Evolutionary conservation across 148 eudicot genomes (phyloP).

Genomic region (Rhododendron henanense): DNA sequence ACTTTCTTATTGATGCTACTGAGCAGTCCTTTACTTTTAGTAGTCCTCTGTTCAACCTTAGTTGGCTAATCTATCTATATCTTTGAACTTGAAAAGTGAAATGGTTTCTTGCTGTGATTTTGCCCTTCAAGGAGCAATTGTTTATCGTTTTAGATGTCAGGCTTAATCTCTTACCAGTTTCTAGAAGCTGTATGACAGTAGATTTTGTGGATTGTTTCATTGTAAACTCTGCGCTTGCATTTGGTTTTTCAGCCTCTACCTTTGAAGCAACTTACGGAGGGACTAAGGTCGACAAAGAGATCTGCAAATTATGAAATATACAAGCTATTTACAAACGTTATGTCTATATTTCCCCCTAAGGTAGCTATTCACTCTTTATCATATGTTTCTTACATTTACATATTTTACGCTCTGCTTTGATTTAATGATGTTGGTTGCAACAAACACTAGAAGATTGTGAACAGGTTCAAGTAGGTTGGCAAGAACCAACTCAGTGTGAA

Average conservation of each 20-base stretch:
- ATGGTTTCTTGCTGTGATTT: neutral
- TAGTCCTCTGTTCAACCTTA: neutral
- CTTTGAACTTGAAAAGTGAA: neutral
- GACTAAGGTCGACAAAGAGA: slow-evolving; percentile 65
- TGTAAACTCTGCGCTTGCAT: slow-evolving; percentile 1
- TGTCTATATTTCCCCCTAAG: slow-evolving; percentile 73
- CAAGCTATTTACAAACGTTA: slow-evolving; percentile 79
- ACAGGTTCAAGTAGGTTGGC: neutral
- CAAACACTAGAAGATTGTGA: neutral
- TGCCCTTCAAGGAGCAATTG: neutral
- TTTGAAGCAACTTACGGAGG: slow-evolving; percentile 80
- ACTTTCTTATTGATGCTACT: neutral
- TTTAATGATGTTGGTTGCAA: neutral
- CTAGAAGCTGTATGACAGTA: neutral
- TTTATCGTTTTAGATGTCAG: neutral
- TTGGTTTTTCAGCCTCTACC: slow-evolving; percentile 73
- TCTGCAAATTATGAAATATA: slow-evolving; percentile 62
- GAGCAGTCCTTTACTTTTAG: neutral
- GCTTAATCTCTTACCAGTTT: neutral
- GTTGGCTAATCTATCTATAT: neutral
- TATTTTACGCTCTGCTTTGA: neutral
- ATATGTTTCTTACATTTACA: neutral
- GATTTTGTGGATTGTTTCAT: neutral
- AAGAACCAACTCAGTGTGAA: neutral
- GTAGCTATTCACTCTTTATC: slow-evolving; percentile 26